Evolutionary conservation across 176 grass and related monocot genomes (phyloP), one percentile per base, ranked within the genome.

Genomic region (Typha latifolia): DNA sequence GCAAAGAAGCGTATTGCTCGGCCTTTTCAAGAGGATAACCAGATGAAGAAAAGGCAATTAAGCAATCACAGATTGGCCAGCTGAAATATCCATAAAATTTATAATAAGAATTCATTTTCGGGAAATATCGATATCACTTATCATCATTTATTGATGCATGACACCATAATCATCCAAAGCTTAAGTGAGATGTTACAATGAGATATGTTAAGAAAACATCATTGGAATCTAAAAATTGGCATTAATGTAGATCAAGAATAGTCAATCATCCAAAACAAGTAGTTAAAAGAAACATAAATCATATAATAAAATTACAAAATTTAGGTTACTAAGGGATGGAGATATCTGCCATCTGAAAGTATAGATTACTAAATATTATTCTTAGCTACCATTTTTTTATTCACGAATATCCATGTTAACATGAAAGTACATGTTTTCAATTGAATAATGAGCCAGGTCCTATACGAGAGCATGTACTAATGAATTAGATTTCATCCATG

Each of bases 1-100:
- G 82, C 64, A 91, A 71, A 78, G 78, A 75, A 21, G 79, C 85
- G 73, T 96, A 96, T 76, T 62, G 80, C 85, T 91, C 82, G 32
- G 74, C 82, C 77, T 96, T 96, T 84, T 89, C 34, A 61, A 96
- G 78, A 69, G 92, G 92, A 86, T 89, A 96, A 63, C 92, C 92
- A 67, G 82, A 51, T 32, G 92, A 96, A 74, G 91, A 91, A 66
- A 96, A 96, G 24, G 92, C 92, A 56, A 96, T 84, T 70, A 96
- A 82, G 75, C 88, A 96, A 70, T 91, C 92, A 72, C 85, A 96
- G 66, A 91, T 62, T 69, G 88, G 92, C 92, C 92, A 96, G 62
- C 92, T 96, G 88, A 9, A 49, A 83, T 63, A 64, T 34, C 34
- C 62, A 80, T 13, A n/a, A 34, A 43, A 18, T 29, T 5, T 65